These are phyloP conservation scores for Mycena chlorophos DNA, from an alignment of 768 basidiomycete species.

Conservation along the genomic window DNA sequence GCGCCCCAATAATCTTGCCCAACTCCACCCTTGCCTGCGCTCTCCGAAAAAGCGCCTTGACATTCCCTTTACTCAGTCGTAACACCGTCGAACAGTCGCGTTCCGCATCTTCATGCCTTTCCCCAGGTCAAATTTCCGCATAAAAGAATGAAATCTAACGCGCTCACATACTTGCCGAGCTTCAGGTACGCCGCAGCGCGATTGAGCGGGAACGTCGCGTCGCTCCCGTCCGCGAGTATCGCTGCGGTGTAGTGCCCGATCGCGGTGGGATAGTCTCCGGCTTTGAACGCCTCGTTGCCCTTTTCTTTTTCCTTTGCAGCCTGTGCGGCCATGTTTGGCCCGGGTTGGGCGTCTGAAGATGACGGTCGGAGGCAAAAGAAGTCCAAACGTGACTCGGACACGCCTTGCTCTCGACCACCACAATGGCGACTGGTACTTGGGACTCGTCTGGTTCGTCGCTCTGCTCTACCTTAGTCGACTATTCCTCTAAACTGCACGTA, in stretches of 20 bases:
- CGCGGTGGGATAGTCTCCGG: slow-evolving; percentile 72
- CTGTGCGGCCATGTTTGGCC: slow-evolving; percentile 24
- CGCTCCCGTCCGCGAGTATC: slow-evolving; percentile 64
- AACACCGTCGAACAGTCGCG: slow-evolving; percentile 75
- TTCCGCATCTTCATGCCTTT: slow-evolving; percentile 76
- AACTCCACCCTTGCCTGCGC: slow-evolving; percentile 68
- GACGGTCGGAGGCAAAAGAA: not conserved
- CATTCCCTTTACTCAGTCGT: slow-evolving; percentile 53
- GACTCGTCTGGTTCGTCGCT: not conserved
- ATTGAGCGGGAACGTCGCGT: slow-evolving; percentile 83
- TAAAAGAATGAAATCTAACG: slow-evolving; percentile 14
- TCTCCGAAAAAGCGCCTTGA: slow-evolving; percentile 79
- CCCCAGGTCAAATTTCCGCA: slow-evolving; percentile 13
- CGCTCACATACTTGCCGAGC: slow-evolving; percentile 81
- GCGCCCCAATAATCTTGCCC: slow-evolving; percentile 57
- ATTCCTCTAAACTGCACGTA: no score
- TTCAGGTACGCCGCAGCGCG: slow-evolving; percentile 91
- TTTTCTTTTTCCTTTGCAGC: slow-evolving; percentile 40
- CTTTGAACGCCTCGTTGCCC: slow-evolving; percentile 85
- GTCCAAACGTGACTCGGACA: not conserved
- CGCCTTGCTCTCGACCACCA: not conserved
- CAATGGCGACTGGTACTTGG: not conserved
- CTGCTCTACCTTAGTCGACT: not conserved
- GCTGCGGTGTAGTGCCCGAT: slow-evolving; percentile 88
- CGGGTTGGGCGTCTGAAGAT: not conserved